Conservation (phyloP, 768 basidiomycete species). For the Mycena metata region DNA sequence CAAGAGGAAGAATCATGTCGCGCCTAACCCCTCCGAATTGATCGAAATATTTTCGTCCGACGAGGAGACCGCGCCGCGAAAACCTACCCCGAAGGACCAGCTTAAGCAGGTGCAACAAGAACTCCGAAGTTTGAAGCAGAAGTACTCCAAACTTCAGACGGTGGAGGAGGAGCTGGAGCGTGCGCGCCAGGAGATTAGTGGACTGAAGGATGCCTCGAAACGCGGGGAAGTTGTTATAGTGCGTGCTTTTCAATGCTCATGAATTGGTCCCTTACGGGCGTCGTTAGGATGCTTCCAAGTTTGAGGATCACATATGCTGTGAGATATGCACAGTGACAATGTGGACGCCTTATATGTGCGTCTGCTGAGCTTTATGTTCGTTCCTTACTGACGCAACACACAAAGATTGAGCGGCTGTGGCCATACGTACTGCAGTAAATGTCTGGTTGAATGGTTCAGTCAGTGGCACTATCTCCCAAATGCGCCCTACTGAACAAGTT, state of each 20-base stretch:
- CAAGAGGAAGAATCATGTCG: conserved; percentile 40
- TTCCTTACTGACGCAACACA: not conserved
- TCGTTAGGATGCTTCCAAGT: conserved; percentile 54
- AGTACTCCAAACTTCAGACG: conserved; percentile 43
- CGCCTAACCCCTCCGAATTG: conserved; percentile 49
- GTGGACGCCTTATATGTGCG: conserved; percentile 78
- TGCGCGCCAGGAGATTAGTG: conserved; percentile 45
- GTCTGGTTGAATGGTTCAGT: conserved; percentile 69
- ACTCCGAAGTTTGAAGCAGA: conserved; percentile 46
- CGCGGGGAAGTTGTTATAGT: conserved; percentile 50
- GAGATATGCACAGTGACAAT: conserved; percentile 75
- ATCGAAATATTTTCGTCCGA: conserved; percentile 75
- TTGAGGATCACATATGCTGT: conserved; percentile 71
- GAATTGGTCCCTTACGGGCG: conserved; percentile 8
- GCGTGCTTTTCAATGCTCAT: conserved; percentile 25
- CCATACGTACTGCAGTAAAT: conserved; percentile 76
- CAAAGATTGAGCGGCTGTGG: conserved; percentile 74
- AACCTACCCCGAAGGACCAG: conserved; percentile 51
- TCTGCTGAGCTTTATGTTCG: not conserved
- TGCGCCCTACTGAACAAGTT: conserved; percentile 51
- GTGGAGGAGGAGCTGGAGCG: conserved; percentile 39
- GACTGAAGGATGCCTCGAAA: conserved; percentile 45
- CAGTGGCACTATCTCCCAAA: not conserved
- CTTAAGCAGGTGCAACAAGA: conserved; percentile 61
- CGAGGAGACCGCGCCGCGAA: conserved; percentile 45